Conservation (phyloP, 179 eudicot species). For the Silene coronaria region DNA sequence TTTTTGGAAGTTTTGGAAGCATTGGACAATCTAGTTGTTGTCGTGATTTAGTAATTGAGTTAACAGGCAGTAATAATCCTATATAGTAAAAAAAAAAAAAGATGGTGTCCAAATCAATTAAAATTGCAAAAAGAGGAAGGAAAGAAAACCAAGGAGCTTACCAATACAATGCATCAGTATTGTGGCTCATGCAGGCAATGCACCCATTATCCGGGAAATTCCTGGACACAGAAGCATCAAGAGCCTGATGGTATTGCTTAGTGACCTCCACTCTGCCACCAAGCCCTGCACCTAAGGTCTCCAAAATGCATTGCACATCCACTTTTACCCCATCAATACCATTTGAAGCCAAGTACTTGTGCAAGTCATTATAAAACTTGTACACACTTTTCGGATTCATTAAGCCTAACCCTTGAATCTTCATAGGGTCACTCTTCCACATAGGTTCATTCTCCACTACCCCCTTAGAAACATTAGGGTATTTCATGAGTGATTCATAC, state of each 20-base stretch:
- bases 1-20: too few species aligned
- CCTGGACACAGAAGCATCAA: constrained; percentile 74
- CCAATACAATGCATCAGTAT: constrained; percentile 85
- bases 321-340: constrained; percentile 96
- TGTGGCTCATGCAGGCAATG: constrained; percentile 99
- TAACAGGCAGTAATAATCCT: too few species aligned
- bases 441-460: constrained; percentile 66
- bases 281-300: constrained; percentile 77
- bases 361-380: constrained; percentile 76
- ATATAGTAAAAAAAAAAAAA: too few species aligned
- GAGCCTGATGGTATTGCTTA: constrained; percentile 78
- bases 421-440: constrained; percentile 66
- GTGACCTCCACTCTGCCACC: constrained; percentile 92
- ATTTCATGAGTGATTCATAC: constrained; percentile 61
- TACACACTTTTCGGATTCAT: constrained; percentile 73
- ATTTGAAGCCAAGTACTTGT: constrained; percentile 64
- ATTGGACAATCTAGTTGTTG: too few species aligned
- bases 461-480: constrained; percentile 57
- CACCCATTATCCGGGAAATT: constrained; percentile 90
- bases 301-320: constrained; percentile 84
- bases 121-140: neutral
- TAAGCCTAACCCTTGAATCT: constrained; percentile 74
- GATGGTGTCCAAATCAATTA: neutral
- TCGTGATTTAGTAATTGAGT: too few species aligned
- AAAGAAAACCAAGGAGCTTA: constrained; percentile 19